phyloP scores from a whole-genome alignment of 768 basidiomycete species.

The Lentinula detonsa region DNA sequence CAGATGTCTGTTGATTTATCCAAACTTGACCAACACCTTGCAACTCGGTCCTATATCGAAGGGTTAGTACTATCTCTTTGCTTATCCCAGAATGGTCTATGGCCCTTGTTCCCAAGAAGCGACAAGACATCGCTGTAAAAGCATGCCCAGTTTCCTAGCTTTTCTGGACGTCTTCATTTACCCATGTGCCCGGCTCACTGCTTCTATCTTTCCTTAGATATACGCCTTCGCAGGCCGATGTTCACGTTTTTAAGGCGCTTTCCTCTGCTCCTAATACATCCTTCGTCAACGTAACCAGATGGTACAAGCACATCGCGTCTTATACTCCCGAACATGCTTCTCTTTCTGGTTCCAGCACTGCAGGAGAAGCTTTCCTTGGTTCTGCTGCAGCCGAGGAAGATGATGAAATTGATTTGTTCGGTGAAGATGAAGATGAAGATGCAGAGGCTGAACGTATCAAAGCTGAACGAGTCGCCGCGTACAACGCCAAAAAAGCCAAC shows the following conservation, averaged over 20 bases:
- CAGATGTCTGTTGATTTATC: constrained; percentile 63
- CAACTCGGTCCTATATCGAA: constrained; percentile 83
- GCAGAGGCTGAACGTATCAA: constrained; percentile 84
- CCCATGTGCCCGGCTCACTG: not conserved
- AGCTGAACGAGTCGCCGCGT: constrained; percentile 88
- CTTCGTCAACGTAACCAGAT: constrained; percentile 75
- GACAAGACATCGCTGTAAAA: constrained; percentile 59
- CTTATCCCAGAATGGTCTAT: constrained; percentile 6
- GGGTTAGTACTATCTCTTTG: constrained; percentile 53
- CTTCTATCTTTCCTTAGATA: constrained; percentile 46
- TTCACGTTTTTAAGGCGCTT: constrained; percentile 83
- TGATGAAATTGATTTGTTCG: constrained; percentile 83
- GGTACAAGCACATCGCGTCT: constrained; percentile 94
- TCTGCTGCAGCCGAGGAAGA: constrained; percentile 58
- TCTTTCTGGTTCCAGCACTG: constrained; percentile 82
- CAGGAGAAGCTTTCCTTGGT: constrained; percentile 67
- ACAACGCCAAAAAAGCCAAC: constrained; percentile 87
- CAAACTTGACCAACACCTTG: constrained; percentile 83
- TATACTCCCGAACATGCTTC: constrained; percentile 72
- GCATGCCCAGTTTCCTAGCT: constrained; percentile 49
- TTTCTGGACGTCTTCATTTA: constrained; percentile 11
- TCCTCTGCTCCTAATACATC: constrained; percentile 56
- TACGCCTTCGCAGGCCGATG: constrained; percentile 91
- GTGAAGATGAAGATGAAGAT: constrained; percentile 59
- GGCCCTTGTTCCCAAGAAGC: constrained; percentile 28